These are phyloP conservation scores for Salix arbutifolia DNA, from an alignment of 345 rosid genomes.

Conservation along the genomic window DNA sequence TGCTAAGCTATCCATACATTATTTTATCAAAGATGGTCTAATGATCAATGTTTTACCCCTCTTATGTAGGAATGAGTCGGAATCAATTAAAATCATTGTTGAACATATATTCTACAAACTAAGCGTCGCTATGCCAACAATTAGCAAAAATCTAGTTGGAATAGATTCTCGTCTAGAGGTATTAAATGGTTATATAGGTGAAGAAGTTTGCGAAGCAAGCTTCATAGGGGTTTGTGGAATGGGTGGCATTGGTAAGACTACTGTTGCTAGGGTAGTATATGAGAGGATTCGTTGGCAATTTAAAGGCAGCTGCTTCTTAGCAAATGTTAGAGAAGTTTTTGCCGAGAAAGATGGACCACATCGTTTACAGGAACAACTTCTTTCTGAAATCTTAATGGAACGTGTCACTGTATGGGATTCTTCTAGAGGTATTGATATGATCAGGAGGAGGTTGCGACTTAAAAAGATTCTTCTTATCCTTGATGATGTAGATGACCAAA, in stretches of 20 bases:
- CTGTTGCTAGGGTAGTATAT: background rate
- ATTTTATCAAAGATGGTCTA: no score
- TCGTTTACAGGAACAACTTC: background rate
- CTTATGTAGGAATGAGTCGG: background rate
- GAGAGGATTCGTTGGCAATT: background rate
- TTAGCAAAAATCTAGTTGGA: background rate
- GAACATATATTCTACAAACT: background rate
- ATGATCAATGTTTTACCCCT: background rate
- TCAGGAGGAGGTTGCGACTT: background rate
- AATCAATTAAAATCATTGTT: background rate
- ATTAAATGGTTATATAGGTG: background rate
- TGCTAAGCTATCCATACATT: no score
- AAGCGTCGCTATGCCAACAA: no score
- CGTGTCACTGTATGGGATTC: background rate
- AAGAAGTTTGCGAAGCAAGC: background rate
- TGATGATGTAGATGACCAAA: conserved; percentile 7
- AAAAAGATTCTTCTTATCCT: conserved; percentile 7
- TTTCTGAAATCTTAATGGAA: background rate
- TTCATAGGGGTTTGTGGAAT: conserved; percentile 3
- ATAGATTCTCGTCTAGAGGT: background rate
- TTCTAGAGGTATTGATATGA: background rate
- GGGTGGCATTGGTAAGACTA: conserved; percentile 5
- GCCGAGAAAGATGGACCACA: background rate
- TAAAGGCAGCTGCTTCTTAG: conserved; percentile 4
- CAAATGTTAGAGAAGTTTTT: conserved; percentile 8